Conservation (phyloP, 306 rosid genomes). For the Hippophae rhamnoides region DNA sequence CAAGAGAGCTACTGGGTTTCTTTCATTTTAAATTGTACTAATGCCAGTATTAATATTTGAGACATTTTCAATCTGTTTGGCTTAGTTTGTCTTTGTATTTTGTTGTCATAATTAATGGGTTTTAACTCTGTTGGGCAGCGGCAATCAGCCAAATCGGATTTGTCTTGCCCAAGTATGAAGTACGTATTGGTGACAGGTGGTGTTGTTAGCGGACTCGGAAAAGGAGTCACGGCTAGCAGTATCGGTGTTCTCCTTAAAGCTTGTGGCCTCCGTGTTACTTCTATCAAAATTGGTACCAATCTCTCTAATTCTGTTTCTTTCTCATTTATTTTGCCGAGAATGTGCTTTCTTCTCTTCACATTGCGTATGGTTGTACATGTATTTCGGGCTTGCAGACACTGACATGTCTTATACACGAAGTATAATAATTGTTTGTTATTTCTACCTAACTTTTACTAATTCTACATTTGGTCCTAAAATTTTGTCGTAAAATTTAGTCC, state of each 20-base stretch:
- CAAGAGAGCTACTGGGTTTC: constrained; percentile 28
- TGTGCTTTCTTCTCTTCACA: too few species aligned
- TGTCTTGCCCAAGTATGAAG: constrained; percentile 40
- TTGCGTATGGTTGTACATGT: neutral
- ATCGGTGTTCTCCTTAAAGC: constrained; percentile 69
- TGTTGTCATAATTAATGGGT: constrained; percentile 24
- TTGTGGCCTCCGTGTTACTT: constrained; percentile 81
- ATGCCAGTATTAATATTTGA: constrained; percentile 5
- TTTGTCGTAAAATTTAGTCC: too few species aligned
- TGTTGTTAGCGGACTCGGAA: constrained; percentile 90
- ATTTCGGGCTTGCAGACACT: neutral
- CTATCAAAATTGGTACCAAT: constrained; percentile 70
- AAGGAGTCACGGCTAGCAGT: constrained; percentile 89
- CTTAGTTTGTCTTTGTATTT: constrained; percentile 17
- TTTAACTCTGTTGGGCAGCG: constrained; percentile 33
- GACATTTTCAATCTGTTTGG: constrained; percentile 10
- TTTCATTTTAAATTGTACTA: constrained; percentile 9
- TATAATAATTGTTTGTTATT: too few species aligned
- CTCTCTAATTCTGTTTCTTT: constrained; percentile 9
- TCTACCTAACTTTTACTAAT: too few species aligned
- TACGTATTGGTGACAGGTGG: constrained; percentile 90
- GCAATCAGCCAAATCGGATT: constrained; percentile 23
- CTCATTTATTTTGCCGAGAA: neutral
- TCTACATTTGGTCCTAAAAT: too few species aligned
- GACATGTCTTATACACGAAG: too few species aligned